These are phyloP conservation scores for Brettanomyces bruxellensis DNA, from an alignment of 805 yeast genomes.

Conservation along the genomic window DNA sequence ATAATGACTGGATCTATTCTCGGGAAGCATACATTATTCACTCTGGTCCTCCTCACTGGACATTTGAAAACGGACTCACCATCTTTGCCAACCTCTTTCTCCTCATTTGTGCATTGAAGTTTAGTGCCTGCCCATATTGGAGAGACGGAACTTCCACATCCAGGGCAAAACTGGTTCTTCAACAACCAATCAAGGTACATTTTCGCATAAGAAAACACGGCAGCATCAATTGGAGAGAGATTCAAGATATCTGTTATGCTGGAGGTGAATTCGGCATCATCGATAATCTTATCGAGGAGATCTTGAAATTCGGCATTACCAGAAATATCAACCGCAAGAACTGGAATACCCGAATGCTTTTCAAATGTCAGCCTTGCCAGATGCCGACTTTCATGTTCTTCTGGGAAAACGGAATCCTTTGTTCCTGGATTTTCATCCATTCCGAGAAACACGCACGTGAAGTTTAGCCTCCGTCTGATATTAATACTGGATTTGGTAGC, in stretches of 20 bases:
- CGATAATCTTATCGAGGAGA: slow-evolving; percentile 1
- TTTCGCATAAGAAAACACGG: slow-evolving; percentile 70
- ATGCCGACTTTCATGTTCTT: background rate
- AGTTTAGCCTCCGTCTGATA: slow-evolving; percentile 8
- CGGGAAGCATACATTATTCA: slow-evolving; percentile 81
- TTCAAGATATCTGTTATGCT: slow-evolving; percentile 16
- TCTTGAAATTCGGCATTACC: slow-evolving; percentile 9
- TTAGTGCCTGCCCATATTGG: slow-evolving; percentile 66
- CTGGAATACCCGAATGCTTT: slow-evolving; percentile 50
- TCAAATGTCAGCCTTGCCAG: slow-evolving; percentile 1
- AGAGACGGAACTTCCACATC: slow-evolving; percentile 63
- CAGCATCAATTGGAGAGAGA: slow-evolving; percentile 37
- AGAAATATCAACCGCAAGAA: slow-evolving; percentile 53
- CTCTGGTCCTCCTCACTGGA: slow-evolving; percentile 32
- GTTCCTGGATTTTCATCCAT: slow-evolving; percentile 28
- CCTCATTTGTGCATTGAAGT: slow-evolving; percentile 37
- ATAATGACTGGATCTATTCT: slow-evolving; percentile 87
- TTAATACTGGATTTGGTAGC: background rate
- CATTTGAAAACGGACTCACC: slow-evolving; percentile 13
- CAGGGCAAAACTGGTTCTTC: slow-evolving; percentile 72
- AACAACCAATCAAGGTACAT: slow-evolving; percentile 81
- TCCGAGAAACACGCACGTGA: slow-evolving; percentile 38
- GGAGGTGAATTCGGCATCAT: background rate
- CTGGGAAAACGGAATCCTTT: background rate
- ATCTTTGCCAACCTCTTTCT: slow-evolving; percentile 3